Percentiles rank a stretch among this genome's conserved stretches.
Conservation (phyloP, 2,329 filamentous ascomycete genomes). For the Cladophialophora psammophila region DNA sequence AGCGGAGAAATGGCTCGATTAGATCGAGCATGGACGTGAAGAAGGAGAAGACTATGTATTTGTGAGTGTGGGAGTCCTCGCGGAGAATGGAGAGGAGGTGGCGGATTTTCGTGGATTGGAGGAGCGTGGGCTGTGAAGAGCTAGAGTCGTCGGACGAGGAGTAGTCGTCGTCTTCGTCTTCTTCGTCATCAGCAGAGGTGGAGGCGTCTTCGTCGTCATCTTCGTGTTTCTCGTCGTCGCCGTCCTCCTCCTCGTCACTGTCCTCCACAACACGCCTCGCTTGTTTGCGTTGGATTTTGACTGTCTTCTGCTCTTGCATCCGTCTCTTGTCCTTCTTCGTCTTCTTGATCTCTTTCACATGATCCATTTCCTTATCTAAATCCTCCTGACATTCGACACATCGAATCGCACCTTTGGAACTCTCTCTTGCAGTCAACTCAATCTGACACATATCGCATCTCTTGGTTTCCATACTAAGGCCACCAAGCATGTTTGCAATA, state of each 20-base stretch:
- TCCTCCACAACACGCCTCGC: slow-evolving; percentile 57
- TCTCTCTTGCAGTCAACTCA: slow-evolving; percentile 66
- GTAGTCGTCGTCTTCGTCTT: slow-evolving; percentile 49
- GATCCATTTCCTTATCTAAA: slow-evolving; percentile 65
- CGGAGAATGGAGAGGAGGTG: slow-evolving; percentile 82
- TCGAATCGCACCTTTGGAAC: slow-evolving; percentile 60
- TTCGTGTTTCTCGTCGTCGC: slow-evolving; percentile 77
- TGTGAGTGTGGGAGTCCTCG: slow-evolving; percentile 80
- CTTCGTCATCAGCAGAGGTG: slow-evolving; percentile 43
- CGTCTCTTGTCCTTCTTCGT: slow-evolving; percentile 55
- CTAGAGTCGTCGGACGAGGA: slow-evolving; percentile 54
- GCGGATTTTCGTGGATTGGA: slow-evolving; percentile 83
- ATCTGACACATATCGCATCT: slow-evolving; percentile 84
- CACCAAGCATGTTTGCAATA: slow-evolving; percentile 85
- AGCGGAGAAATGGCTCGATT: slow-evolving; percentile 85
- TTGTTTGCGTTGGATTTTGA: slow-evolving; percentile 52
- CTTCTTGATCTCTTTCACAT: slow-evolving; percentile 53
- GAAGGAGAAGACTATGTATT: slow-evolving; percentile 98
- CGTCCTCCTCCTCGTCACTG: slow-evolving; percentile 69
- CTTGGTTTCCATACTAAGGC: slow-evolving; percentile 77
- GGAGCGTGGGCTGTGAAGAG: slow-evolving; percentile 60
- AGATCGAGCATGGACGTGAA: slow-evolving; percentile 99
- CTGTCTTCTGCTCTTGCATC: slow-evolving; percentile 56
- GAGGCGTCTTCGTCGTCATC: slow-evolving; percentile 48
- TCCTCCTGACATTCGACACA: slow-evolving; percentile 80